Conservation (phyloP, 2,329 filamentous ascomycete species). For the Ophiostoma novo-ulmi region DNA sequence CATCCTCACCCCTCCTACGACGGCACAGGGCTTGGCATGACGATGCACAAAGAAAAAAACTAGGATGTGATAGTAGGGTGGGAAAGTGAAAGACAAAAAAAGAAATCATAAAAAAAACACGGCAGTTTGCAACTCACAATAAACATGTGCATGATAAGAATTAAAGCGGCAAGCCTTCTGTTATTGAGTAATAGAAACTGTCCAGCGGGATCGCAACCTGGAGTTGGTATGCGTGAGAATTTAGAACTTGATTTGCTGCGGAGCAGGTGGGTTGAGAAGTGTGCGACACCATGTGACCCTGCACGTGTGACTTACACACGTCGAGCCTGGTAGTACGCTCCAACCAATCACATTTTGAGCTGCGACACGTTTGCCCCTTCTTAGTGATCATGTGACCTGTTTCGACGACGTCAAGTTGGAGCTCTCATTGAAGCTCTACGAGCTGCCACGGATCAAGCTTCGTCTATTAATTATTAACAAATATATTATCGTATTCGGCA, state of each 20-base stretch:
- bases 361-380: background rate
- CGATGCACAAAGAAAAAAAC: background rate
- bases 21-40: background rate
- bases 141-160: background rate
- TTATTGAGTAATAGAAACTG: too few species aligned
- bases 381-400: background rate
- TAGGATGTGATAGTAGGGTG: background rate
- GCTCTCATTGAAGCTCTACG: background rate
- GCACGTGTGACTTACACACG: background rate
- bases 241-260: background rate
- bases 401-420: conserved; percentile 10
- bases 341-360: background rate
- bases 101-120: background rate
- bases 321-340: background rate
- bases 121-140: background rate
- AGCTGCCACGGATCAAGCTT: background rate
- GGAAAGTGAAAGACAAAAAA: background rate
- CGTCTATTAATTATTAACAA: background rate
- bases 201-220: background rate
- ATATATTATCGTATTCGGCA: background rate
- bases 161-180: background rate
- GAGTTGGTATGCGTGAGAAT: background rate
- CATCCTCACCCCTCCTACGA: background rate
- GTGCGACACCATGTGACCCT: background rate
- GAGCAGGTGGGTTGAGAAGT: background rate